A percentile compares a stretch with the other conserved stretches of the same genome.
Conservation (phyloP, 2,329 filamentous ascomycete genomes). For the Microdochium paspali region DNA sequence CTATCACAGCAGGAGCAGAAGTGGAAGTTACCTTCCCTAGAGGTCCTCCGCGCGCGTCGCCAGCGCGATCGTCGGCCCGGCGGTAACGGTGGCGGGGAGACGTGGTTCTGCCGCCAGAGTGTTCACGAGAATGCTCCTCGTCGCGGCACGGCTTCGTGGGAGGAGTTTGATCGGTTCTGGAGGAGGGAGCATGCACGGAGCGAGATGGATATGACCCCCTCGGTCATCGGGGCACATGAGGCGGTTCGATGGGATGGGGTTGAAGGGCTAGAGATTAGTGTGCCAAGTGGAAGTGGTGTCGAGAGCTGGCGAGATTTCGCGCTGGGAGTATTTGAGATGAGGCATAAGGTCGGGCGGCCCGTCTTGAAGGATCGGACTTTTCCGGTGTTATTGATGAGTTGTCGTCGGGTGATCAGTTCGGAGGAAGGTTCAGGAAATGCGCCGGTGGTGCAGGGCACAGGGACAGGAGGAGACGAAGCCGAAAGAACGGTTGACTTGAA, state of each 20-base stretch:
- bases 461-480: no score
- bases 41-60: not conserved
- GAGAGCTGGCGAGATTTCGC: constrained; percentile 36
- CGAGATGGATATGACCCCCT: constrained; percentile 50
- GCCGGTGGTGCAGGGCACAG: no score
- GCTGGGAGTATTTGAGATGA: constrained; percentile 52
- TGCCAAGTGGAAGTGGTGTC: constrained; percentile 8
- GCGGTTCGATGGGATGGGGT: constrained; percentile 37
- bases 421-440: constrained; percentile 13
- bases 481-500: no score
- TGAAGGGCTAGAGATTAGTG: constrained; percentile 24
- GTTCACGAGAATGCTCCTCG: constrained; percentile 44
- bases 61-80: not conserved
- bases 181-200: constrained; percentile 46
- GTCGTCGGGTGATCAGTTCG: constrained; percentile 15
- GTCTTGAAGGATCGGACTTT: constrained; percentile 58
- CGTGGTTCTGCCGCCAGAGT: constrained; percentile 56
- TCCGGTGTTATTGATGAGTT: constrained; percentile 53
- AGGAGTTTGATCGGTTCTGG: constrained; percentile 52
- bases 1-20: constrained; percentile 4
- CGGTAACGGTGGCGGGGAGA: constrained; percentile 30
- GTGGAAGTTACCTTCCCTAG: not conserved
- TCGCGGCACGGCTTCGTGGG: constrained; percentile 48
- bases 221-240: constrained; percentile 36
- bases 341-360: constrained; percentile 47